These are phyloP conservation scores for Chaetomium globosum DNA, from an alignment of 2,329 filamentous ascomycete species.

Conservation along the genomic window DNA sequence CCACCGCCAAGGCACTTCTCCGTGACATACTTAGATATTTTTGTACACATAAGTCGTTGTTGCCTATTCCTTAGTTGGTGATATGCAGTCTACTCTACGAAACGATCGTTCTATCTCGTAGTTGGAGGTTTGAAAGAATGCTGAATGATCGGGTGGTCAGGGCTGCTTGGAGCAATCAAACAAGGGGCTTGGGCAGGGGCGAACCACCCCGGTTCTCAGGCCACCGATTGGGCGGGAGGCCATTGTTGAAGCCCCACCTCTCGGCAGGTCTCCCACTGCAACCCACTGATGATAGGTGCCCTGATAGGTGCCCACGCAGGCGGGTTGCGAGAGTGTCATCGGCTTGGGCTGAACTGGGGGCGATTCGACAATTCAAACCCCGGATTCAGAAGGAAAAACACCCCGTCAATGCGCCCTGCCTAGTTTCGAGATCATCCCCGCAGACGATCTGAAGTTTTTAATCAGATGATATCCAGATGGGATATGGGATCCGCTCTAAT, in stretches of 20 bases:
- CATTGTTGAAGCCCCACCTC: constrained; percentile 14
- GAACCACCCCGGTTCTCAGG: constrained; percentile 7
- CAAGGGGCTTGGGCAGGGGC: constrained; percentile 21
- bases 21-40: background rate
- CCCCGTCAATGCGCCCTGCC: background rate
- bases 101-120: background rate
- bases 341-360: background rate
- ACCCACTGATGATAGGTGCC: constrained; percentile 18
- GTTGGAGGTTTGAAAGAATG: constrained; percentile 16
- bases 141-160: constrained; percentile 25
- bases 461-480: constrained; percentile 7
- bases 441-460: background rate
- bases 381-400: background rate
- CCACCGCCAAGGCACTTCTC: background rate
- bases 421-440: background rate
- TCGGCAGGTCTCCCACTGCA: constrained; percentile 19
- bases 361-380: constrained; percentile 9
- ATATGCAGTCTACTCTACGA: too few relatives aligned
- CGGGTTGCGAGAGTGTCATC: constrained; percentile 10
- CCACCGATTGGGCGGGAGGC: constrained; percentile 25
- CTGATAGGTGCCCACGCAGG: constrained; percentile 8
- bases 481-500: background rate
- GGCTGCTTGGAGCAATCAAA: constrained; percentile 22
- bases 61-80: too few relatives aligned
- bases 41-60: background rate